Conservation (phyloP, 495 filamentous ascomycete genomes). For the Aspergillus mulundensis region DNA sequence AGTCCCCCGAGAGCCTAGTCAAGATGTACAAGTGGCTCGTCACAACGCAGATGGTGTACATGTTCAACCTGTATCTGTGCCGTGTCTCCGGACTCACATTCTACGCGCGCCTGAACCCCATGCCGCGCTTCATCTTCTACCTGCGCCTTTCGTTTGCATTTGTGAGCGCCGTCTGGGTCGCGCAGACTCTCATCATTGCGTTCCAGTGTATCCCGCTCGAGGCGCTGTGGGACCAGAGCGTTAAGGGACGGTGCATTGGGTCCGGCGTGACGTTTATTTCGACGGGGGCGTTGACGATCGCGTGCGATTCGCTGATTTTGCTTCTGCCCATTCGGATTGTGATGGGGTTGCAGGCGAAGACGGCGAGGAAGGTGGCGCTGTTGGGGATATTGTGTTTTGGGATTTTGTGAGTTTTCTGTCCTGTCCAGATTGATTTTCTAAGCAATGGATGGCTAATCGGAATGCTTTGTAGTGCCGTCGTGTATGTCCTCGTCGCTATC, state of each 20-base stretch:
- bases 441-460: not conserved
- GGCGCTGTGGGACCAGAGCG: conserved; percentile 10
- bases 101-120: conserved; percentile 22
- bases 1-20: not conserved
- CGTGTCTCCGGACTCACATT: conserved; percentile 22
- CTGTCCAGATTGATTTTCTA: too few species aligned
- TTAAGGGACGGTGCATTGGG: conserved; percentile 11
- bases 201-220: conserved; percentile 20
- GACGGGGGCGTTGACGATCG: conserved; percentile 15
- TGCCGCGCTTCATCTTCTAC: conserved; percentile 17
- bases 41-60: conserved; percentile 17
- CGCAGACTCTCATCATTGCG: conserved; percentile 18
- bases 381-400: conserved; percentile 15
- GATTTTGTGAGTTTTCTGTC: conserved; percentile 12
- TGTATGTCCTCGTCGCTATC: conserved; percentile 9
- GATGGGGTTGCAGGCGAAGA: conserved; percentile 10
- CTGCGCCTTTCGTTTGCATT: conserved; percentile 12
- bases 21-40: conserved; percentile 10
- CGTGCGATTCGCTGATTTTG: conserved; percentile 17
- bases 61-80: conserved; percentile 19
- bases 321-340: conserved; percentile 16
- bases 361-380: conserved; percentile 9
- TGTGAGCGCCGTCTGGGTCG: conserved; percentile 14
- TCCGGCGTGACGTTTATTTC: conserved; percentile 13
- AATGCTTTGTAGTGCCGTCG: conserved; percentile 6